Percentiles rank a stretch among this genome's conserved stretches.
These are phyloP conservation scores for Coemansia aciculifera DNA, from an alignment of 192 early-diverging fungal genomes.

Conservation along the genomic window DNA sequence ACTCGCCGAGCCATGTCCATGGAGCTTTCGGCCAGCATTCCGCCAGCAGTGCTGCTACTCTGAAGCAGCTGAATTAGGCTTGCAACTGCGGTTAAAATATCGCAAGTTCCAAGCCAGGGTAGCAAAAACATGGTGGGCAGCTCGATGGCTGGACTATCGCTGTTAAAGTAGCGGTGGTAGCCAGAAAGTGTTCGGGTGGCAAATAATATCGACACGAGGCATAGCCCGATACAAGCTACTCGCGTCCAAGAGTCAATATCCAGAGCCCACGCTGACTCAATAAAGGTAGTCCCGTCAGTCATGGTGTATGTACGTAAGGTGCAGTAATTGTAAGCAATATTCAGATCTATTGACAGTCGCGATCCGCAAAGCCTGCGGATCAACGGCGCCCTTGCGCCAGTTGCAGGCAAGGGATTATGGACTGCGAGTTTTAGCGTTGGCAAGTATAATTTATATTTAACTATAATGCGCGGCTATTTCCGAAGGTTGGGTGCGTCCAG, in stretches of 20 bases:
- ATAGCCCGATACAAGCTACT: slow-evolving; percentile 5
- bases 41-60: neutral
- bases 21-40: neutral
- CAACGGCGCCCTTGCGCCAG: neutral
- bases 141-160: slow-evolving; percentile 19
- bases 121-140: slow-evolving; percentile 35
- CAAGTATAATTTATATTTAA: neutral
- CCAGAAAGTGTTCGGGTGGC: slow-evolving; percentile 5
- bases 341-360: neutral
- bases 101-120: slow-evolving; percentile 32
- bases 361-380: neutral
- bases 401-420: slow-evolving; percentile 8
- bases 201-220: slow-evolving; percentile 19
- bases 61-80: neutral
- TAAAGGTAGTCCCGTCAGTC: neutral
- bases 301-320: neutral
- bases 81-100: slow-evolving; percentile 8
- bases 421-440: neutral
- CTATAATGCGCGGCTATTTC: neutral
- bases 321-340: neutral
- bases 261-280: neutral
- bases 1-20: slow-evolving; percentile 13
- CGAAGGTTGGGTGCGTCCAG: slow-evolving; percentile 23
- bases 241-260: slow-evolving; percentile 14
- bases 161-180: slow-evolving; percentile 27